Base-by-base conservation (phyloP, 192 early-diverging fungal species). In the Mortierella hygrophila region DNA sequence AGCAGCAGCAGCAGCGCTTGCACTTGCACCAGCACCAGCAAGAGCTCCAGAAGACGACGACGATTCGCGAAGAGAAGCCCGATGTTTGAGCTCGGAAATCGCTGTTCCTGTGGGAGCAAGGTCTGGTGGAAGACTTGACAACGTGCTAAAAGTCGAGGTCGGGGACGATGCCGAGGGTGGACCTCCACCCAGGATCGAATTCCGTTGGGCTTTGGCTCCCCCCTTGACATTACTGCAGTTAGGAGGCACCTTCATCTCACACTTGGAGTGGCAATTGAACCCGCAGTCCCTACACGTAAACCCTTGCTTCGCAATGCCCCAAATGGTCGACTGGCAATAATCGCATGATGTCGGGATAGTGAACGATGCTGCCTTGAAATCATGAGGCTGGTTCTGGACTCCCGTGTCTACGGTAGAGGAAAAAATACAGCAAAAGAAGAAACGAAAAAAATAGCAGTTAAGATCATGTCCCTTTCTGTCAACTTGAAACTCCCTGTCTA, bases 311-410 rank as follows among this genome's bases (percentile, higher is more conserved):
- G 92, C 90, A 11, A 96, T 90, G 2, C 96, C 96, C 96, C 96
- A 97, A 72, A 97, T 94, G 3, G 91, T 94, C 38, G 90, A 91
- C 41, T 91, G 90, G 72, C 96, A 97, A 35, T 93, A 93, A 70
- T 95, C 93, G 78, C 96, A 97, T 0, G 91, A 90, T 2, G 94
- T 95, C 21, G 95, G 96, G 54, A 96, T 94, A 4, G 94, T 90
- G 76, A 94, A 97, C 15, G 94, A 92, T 20, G 91, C 90, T 9
- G 84, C 86, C 75, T 94, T 94, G 71, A 97, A 95, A 72, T 92
- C 87, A 81, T 96, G 95, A 6, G 88, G 82, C 21, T 91, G 80
- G 42, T 90, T 89, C 32, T 86, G 83, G 23, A 91, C 72, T 29
- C 90, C 90, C 42, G 87, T 82, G 71, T 92, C 94, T 95, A 68